These are phyloP conservation scores for Leishmania tropica DNA, from an alignment of 208 protist species.

Conservation along the genomic window DNA sequence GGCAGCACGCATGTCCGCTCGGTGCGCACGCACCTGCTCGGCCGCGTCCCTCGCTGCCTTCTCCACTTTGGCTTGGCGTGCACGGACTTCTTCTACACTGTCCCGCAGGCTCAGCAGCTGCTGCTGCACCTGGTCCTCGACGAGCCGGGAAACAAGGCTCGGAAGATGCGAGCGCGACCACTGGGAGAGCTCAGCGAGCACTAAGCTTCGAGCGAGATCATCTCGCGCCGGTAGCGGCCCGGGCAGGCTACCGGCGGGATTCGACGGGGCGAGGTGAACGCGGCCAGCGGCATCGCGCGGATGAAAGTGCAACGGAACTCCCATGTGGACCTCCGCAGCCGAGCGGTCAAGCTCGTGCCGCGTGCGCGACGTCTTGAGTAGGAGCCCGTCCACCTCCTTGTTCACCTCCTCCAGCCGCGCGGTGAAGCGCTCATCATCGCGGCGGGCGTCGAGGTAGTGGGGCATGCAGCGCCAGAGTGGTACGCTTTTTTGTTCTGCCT, in stretches of 20 bases:
- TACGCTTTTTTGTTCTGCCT: neutral
- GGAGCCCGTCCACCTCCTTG: slow-evolving; percentile 70
- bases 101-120: slow-evolving; percentile 26
- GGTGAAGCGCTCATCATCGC: slow-evolving; percentile 45
- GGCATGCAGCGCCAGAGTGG: slow-evolving; percentile 9
- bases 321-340: slow-evolving; percentile 15
- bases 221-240: neutral
- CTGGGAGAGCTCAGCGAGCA: slow-evolving; percentile 32
- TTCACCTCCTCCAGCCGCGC: slow-evolving; percentile 67
- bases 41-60: slow-evolving; percentile 22
- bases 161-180: slow-evolving; percentile 33
- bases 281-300: neutral
- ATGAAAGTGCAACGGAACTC: slow-evolving; percentile 18
- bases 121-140: slow-evolving; percentile 41
- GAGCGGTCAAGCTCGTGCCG: slow-evolving; percentile 39
- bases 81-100: slow-evolving; percentile 25
- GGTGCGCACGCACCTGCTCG: slow-evolving; percentile 27
- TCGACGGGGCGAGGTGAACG: neutral
- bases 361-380: slow-evolving; percentile 54
- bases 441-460: slow-evolving; percentile 2
- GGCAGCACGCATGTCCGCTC: slow-evolving; percentile 21
- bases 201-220: slow-evolving; percentile 18
- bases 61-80: slow-evolving; percentile 19
- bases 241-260: neutral
- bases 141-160: slow-evolving; percentile 24